phyloP scores from a whole-genome alignment of 192 early-diverging fungal genomes.

The Rhizophlyctis rosea region DNA sequence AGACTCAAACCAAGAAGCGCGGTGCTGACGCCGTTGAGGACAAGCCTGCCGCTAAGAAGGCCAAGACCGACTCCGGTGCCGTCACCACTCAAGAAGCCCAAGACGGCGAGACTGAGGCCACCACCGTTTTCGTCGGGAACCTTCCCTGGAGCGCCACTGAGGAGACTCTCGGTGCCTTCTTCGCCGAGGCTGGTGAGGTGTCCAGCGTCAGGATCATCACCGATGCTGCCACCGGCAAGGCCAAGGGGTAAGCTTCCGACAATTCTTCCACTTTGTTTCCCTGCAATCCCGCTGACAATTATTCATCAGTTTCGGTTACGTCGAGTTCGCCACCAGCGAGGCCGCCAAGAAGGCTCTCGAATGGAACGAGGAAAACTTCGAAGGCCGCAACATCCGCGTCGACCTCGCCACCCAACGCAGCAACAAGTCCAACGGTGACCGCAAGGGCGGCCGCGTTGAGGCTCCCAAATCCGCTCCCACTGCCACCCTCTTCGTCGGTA shows the following conservation, averaged over 20 bases:
- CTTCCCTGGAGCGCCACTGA: conserved; percentile 70
- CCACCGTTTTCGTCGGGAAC: conserved; percentile 70
- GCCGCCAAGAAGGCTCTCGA: conserved; percentile 66
- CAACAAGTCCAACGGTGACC: conserved; percentile 31
- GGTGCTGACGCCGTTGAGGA: conserved; percentile 28
- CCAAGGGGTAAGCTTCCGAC: conserved; percentile 60
- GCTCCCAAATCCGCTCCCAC: conserved; percentile 52
- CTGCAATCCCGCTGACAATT: not conserved
- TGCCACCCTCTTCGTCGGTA: conserved; percentile 80
- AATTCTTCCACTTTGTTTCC: not conserved
- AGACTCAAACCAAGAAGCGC: conserved; percentile 25
- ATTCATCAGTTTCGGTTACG: conserved; percentile 70
- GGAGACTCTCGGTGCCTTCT: conserved; percentile 58
- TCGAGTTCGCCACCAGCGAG: conserved; percentile 73
- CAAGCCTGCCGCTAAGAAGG: conserved; percentile 36
- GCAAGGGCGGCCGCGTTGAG: conserved; percentile 20
- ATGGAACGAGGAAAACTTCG: conserved; percentile 68
- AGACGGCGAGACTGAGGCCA: conserved; percentile 25
- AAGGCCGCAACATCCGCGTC: conserved; percentile 78
- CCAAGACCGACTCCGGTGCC: conserved; percentile 36
- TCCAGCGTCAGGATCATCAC: conserved; percentile 71
- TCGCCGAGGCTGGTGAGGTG: conserved; percentile 70
- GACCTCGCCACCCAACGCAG: conserved; percentile 63
- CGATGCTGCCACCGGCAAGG: conserved; percentile 65
- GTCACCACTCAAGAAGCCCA: conserved; percentile 59